A percentile compares a stretch with the other conserved stretches of the same genome.
Conservation (phyloP, 768 basidiomycete genomes). For the Psilocybe cyanescens region DNA sequence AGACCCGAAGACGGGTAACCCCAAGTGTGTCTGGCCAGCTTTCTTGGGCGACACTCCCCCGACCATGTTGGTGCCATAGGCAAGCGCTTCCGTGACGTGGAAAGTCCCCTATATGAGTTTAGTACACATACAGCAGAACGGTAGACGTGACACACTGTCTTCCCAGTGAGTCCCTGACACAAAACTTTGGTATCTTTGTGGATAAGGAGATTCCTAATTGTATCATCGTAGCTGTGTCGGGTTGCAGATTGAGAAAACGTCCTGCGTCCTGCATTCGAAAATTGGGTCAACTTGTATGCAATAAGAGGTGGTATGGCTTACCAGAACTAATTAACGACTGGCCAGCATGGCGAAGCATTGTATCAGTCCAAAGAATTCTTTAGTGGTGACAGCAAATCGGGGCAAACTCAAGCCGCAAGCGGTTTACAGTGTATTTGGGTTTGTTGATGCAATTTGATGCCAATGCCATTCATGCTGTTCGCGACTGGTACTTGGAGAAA, state of each 20-base stretch:
- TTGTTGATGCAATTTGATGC: slow-evolving; percentile 10
- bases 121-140: background rate
- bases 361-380: slow-evolving; percentile 16
- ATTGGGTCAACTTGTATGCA: background rate
- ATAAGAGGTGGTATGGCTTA: slow-evolving; percentile 30
- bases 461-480: background rate
- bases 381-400: slow-evolving; percentile 18
- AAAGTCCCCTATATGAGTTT: slow-evolving; percentile 80
- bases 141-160: slow-evolving; percentile 68
- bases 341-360: slow-evolving; percentile 66
- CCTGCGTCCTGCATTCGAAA: slow-evolving; percentile 63
- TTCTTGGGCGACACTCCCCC: slow-evolving; percentile 98
- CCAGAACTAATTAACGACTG: slow-evolving; percentile 57
- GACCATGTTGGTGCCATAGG: slow-evolving; percentile 96
- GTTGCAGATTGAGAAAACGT: slow-evolving; percentile 79
- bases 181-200: slow-evolving; percentile 94
- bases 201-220: slow-evolving; percentile 89
- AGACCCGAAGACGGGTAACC: slow-evolving; percentile 90
- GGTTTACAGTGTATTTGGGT: slow-evolving; percentile 7
- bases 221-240: slow-evolving; percentile 83
- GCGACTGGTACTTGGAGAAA: too few species aligned
- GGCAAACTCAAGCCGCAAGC: background rate
- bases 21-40: slow-evolving; percentile 94
- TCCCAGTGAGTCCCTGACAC: slow-evolving; percentile 93
- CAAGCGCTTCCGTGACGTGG: slow-evolving; percentile 91